Evolutionary conservation across 1,139 yeast species (phyloP), one percentile per base, ranked within the genome.

Genomic region (Kodamaea derodonti): DNA sequence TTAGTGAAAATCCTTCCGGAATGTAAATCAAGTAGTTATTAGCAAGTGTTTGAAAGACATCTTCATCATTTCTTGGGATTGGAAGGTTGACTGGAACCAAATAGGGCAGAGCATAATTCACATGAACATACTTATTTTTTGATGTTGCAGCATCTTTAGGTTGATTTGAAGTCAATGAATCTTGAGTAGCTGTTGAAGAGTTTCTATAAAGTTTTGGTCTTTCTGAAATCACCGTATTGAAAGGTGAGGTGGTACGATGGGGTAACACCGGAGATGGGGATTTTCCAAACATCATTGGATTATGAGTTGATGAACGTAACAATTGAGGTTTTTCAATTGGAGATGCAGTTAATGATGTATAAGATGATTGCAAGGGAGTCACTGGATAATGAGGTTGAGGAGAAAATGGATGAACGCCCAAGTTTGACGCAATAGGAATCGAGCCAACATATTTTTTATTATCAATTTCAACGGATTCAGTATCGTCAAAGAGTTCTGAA

Each of bases 1-100:
- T 52, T 11, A 78, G 52, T 17, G 63, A 62, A 47, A 72, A 70
- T 1, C 73, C 78, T 31, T 72, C 77, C 0, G 80, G 78, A 3
- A 72, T 51, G 2, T 60, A 46, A 2, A 66, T 50, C 29, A 73
- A 39, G 45, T 75, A 74, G 43, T 68, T 60, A 25, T 56, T 51
- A 1, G 79, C 62, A 30, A 75, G 52, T 4, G 62, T 55, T 27
- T 61, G 67, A 46, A 75, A 74, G 2, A 60, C 62, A 1, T 50
- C 49, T 0, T 61, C 63, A 45, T 77, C 76, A 40, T 65, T 69
- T 27, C 58, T 51, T 1, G 72, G 64, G 2, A 75, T 41, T 1
- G 75, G 75, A 2, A 75, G 40, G 4, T 64, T 55, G 4, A 71
- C 53, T 1, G 77, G 72, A 1, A 72, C 57, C n/a, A 71, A 47